Conservation (phyloP, 1,139 yeast genomes). For the Candida labiduridarum region DNA sequence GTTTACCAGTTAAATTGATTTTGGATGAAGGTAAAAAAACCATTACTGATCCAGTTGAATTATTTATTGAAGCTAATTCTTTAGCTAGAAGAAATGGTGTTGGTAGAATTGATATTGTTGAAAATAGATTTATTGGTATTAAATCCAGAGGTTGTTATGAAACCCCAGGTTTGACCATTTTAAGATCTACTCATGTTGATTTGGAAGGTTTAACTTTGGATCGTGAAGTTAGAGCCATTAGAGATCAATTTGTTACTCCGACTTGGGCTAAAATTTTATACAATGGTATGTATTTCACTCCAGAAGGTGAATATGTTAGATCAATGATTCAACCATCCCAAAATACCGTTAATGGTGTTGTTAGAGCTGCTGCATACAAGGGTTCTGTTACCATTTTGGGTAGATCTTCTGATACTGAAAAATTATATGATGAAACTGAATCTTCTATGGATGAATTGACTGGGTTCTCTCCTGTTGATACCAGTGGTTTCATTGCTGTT, state of each 20-base stretch:
- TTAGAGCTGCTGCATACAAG: conserved; percentile 91
- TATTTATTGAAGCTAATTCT: conserved; percentile 89
- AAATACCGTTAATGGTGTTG: conserved; percentile 92
- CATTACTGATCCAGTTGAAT: conserved; percentile 84
- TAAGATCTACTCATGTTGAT: conserved; percentile 93
- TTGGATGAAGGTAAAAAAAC: conserved; percentile 61
- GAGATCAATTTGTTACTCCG: conserved; percentile 95
- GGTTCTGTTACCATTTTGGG: conserved; percentile 85
- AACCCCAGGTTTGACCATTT: conserved; percentile 95
- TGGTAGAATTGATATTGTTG: conserved; percentile 98
- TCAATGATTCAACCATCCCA: conserved; percentile 94
- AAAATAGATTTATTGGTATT: conserved; percentile 97
- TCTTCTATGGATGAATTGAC: conserved; percentile 99
- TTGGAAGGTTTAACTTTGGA: conserved; percentile 95
- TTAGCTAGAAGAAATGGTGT: conserved; percentile 99
- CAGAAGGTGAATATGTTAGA: conserved; percentile 96
- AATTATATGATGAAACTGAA: conserved; percentile 95
- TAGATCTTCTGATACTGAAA: conserved; percentile 93
- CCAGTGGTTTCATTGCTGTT: conserved; percentile 95
- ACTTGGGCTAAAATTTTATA: conserved; percentile 86
- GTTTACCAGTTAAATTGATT: conserved; percentile 81
- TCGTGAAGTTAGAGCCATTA: conserved; percentile 95
- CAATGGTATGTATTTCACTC: conserved; percentile 97
- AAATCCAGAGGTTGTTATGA: conserved; percentile 99
- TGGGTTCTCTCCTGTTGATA: conserved; percentile 96